Evolutionary conservation across 805 yeast species (phyloP).

Genomic region (Candida awuae): DNA sequence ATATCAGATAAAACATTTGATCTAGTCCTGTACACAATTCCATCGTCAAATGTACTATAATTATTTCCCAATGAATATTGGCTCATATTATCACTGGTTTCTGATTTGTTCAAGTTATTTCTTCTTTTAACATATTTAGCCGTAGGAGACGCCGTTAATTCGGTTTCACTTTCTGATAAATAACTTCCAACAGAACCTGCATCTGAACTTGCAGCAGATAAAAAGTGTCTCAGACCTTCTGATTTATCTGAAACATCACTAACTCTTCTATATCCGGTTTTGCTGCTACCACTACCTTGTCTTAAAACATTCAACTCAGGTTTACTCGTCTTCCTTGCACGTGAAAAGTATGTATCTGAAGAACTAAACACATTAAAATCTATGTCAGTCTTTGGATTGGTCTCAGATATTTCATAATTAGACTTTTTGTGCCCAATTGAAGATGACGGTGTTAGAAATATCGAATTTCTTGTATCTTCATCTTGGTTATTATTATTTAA

Average conservation of each 20-base stretch:
- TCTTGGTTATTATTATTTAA: too few species aligned
- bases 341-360: constrained; percentile 29
- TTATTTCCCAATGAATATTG: constrained; percentile 3
- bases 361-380: constrained; percentile 17
- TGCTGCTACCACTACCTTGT: too few species aligned
- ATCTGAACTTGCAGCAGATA: constrained; percentile 4
- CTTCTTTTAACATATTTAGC: constrained; percentile 10
- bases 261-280: constrained; percentile 13
- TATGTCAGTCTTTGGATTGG: constrained; percentile 4
- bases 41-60: too few species aligned
- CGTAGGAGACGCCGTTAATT: constrained; percentile 17
- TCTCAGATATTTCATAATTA: neutral
- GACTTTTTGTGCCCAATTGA: neutral
- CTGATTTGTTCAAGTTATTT: neutral
- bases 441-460: neutral
- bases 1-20: neutral
- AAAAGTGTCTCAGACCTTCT: constrained; percentile 6
- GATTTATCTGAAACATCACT: constrained; percentile 25
- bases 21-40: constrained; percentile 4
- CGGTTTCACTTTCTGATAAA: constrained; percentile 18
- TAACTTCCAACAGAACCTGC: constrained; percentile 3
- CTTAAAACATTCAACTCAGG: neutral
- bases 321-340: constrained; percentile 19
- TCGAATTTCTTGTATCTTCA: constrained; percentile 1
- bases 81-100: neutral